A percentile compares a stretch with the other conserved stretches of the same genome.
Conservation (phyloP, 306 rosid genomes). For the Prunus mongolica region DNA sequence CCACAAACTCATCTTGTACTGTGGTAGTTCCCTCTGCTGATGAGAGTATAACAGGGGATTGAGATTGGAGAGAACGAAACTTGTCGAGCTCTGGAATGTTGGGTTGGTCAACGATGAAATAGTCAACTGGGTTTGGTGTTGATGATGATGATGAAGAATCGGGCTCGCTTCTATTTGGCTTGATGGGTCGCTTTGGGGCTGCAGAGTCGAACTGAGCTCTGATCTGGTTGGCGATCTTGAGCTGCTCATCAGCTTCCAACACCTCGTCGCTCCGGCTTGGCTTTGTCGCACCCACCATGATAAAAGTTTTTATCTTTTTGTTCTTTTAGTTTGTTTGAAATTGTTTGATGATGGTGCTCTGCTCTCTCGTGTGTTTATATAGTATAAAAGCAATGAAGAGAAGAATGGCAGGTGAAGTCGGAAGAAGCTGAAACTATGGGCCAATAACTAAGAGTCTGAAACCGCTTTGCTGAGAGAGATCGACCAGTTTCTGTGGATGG, state of each 20-base stretch:
- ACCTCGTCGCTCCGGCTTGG: constrained; percentile 79
- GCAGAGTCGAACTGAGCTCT: constrained; percentile 59
- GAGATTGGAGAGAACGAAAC: constrained; percentile 51
- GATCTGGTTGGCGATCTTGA: constrained; percentile 46
- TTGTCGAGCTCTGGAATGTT: constrained; percentile 57
- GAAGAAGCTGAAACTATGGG: constrained; percentile 13
- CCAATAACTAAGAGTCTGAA: constrained; percentile 1
- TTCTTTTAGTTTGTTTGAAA: background rate
- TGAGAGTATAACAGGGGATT: constrained; percentile 34
- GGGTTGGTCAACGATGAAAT: background rate
- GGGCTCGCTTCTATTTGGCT: constrained; percentile 75
- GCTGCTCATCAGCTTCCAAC: constrained; percentile 48
- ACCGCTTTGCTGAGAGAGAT: background rate
- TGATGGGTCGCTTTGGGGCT: constrained; percentile 52
- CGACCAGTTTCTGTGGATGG: background rate
- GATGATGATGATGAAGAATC: constrained; percentile 17
- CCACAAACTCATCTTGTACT: constrained; percentile 58
- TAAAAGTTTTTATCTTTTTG: background rate
- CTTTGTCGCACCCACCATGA: constrained; percentile 47
- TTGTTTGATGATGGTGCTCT: background rate
- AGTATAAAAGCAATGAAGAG: too few relatives aligned
- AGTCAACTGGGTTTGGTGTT: constrained; percentile 6
- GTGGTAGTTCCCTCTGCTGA: constrained; percentile 13
- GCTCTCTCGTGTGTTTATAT: background rate
- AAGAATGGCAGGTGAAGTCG: background rate